A percentile compares a stretch with the other conserved stretches of the same genome.
Conservation (phyloP, 805 yeast species). For the Yamadazyma sp. region DNA sequence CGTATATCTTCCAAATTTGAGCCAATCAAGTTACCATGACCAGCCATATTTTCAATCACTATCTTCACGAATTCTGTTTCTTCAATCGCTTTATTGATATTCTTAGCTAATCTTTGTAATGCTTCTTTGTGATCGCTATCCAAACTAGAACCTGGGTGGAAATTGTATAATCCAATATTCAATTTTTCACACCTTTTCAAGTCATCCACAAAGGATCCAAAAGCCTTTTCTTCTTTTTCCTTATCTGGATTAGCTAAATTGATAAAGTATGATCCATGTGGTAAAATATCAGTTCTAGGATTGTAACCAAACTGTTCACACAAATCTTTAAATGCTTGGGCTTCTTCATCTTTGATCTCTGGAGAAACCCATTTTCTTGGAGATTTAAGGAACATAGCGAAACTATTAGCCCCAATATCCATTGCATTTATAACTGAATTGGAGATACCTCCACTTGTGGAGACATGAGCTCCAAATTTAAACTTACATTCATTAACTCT, state of each 20-base stretch:
- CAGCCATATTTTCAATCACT: conserved; percentile 97
- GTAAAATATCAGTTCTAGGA: conserved; percentile 75
- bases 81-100: conserved; percentile 73
- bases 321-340: conserved; percentile 56
- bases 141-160: conserved; percentile 90
- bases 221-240: conserved; percentile 74
- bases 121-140: conserved; percentile 65
- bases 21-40: conserved; percentile 90
- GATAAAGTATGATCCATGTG: conserved; percentile 94
- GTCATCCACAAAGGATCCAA: conserved; percentile 80
- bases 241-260: conserved; percentile 88
- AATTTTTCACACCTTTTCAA: conserved; percentile 81
- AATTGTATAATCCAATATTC: conserved; percentile 81
- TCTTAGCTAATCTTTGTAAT: conserved; percentile 65
- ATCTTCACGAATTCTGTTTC: conserved; percentile 79
- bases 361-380: conserved; percentile 93
- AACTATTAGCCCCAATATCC: conserved; percentile 66
- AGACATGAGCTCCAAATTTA: conserved; percentile 89
- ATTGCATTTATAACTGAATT: conserved; percentile 56
- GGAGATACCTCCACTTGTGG: conserved; percentile 77
- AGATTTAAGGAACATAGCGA: conserved; percentile 86
- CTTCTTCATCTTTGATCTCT: conserved; percentile 64
- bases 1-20: conserved; percentile 72
- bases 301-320: conserved; percentile 67
- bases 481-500: conserved; percentile 13